phyloP scores from a whole-genome alignment of 1,284 basidiomycete genomes.

The Ceratorhiza oryzae-sativae region DNA sequence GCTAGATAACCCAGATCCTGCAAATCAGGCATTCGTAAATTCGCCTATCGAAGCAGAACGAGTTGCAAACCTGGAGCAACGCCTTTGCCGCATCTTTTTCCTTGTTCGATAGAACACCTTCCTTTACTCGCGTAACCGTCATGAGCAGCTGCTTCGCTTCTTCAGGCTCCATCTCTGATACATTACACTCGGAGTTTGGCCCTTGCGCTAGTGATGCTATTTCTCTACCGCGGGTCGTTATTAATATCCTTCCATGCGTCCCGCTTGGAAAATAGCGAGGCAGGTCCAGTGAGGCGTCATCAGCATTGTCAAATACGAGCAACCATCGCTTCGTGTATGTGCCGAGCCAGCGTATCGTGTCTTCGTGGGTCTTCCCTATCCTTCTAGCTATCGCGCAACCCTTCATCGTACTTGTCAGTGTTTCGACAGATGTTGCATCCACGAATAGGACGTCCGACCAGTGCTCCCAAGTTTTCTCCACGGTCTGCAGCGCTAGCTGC shows the following conservation, averaged over 20 bases:
- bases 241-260: slow-evolving; percentile 4
- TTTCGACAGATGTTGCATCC: slow-evolving; percentile 28
- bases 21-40: neutral
- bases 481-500: neutral
- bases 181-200: neutral
- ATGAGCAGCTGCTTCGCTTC: slow-evolving; percentile 16
- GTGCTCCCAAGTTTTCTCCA: neutral
- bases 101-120: neutral
- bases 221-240: slow-evolving; percentile 33
- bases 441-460: slow-evolving; percentile 26
- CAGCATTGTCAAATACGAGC: slow-evolving; percentile 34
- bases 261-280: neutral
- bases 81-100: neutral
- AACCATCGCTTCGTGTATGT: slow-evolving; percentile 1
- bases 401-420: neutral
- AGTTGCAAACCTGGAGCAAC: neutral
- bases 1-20: neutral
- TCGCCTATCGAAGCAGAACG: neutral
- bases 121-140: neutral
- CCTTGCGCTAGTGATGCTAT: neutral
- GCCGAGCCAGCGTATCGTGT: slow-evolving; percentile 12
- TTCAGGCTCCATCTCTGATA: slow-evolving; percentile 15
- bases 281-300: slow-evolving; percentile 8
- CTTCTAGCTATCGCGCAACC: neutral
- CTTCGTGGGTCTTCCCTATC: neutral